Evolutionary conservation across 2,329 filamentous ascomycete genomes (phyloP).

Genomic region (Epichloe sp.): DNA sequence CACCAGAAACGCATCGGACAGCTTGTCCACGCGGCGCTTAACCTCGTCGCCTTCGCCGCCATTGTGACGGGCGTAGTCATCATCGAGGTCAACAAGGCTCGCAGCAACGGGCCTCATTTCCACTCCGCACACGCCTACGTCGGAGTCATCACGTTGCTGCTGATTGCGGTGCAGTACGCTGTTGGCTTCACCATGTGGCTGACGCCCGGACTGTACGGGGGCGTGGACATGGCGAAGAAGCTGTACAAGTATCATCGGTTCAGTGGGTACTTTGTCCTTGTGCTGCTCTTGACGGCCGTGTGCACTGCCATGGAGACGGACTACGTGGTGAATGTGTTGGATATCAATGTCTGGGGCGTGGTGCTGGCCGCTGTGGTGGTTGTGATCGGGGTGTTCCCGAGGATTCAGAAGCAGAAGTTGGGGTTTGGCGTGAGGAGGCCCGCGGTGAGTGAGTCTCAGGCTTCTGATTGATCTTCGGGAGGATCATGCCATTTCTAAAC

Average conservation of each 20-base stretch:
- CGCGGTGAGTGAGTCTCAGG: neutral
- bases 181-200: constrained; percentile 79
- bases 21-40: constrained; percentile 55
- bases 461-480: neutral
- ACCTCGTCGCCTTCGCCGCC: constrained; percentile 47
- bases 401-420: constrained; percentile 66
- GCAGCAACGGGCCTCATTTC: constrained; percentile 57
- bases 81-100: constrained; percentile 76
- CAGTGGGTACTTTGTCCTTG: constrained; percentile 59
- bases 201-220: constrained; percentile 60
- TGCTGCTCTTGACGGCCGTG: constrained; percentile 62
- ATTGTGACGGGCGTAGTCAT: constrained; percentile 53
- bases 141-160: constrained; percentile 60
- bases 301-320: constrained; percentile 62
- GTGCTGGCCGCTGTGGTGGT: constrained; percentile 53
- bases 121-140: constrained; percentile 70
- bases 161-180: constrained; percentile 59
- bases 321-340: constrained; percentile 55
- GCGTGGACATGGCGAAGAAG: constrained; percentile 64
- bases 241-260: constrained; percentile 84
- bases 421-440: neutral
- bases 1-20: constrained; percentile 55
- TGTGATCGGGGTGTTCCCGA: constrained; percentile 58
- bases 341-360: constrained; percentile 66
- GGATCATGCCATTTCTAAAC: neutral